These are phyloP conservation scores for Colletotrichum siamense DNA, from an alignment of 2,329 filamentous ascomycete genomes.

Conservation along the genomic window DNA sequence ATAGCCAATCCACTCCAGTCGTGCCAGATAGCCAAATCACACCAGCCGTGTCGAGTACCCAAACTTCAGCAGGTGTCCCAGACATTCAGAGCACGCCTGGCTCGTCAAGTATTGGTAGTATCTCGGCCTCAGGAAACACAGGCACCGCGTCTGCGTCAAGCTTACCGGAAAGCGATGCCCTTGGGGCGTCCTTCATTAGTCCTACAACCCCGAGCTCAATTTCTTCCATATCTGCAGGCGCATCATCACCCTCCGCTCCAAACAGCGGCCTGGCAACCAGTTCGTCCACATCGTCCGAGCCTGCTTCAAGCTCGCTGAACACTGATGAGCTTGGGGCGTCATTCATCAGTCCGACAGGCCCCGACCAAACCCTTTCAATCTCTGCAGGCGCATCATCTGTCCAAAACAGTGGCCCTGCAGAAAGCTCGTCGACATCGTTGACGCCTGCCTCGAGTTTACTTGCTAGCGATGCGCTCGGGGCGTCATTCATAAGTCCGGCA, in stretches of 20 bases:
- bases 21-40: not conserved
- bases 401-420: fast-evolving
- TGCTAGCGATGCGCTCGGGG: not conserved
- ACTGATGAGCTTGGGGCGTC: not conserved
- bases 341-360: not conserved
- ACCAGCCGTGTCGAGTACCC: not conserved
- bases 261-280: not conserved
- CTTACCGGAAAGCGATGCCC: not conserved
- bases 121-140: not conserved
- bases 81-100: not conserved
- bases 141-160: not conserved
- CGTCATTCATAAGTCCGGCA: fast-evolving
- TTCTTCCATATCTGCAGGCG: not conserved
- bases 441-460: not conserved
- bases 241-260: not conserved
- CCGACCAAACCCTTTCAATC: fast-evolving
- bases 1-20: not conserved
- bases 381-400: not conserved
- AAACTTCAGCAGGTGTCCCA: not conserved
- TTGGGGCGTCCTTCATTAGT: not conserved
- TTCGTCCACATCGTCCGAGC: too few species aligned
- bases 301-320: not conserved
- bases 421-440: not conserved
- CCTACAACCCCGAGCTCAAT: not conserved
- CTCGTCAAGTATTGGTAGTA: not conserved